Evolutionary conservation across 805 yeast genomes (phyloP), one percentile per base, ranked within the genome.

Genomic region (Limtongozyma cylindracea): DNA sequence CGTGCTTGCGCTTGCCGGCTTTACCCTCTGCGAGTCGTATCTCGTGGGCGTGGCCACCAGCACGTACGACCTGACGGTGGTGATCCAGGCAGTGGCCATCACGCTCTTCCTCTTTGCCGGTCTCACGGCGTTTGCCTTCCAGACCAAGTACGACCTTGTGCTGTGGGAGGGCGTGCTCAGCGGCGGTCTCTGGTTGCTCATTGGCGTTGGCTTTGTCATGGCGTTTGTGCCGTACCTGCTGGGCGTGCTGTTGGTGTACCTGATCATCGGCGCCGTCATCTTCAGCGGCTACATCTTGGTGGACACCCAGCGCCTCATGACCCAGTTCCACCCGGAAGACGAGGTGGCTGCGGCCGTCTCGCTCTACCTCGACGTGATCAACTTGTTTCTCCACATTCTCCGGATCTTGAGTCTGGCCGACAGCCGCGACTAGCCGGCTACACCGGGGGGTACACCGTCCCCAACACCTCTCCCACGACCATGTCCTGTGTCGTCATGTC

Each of bases 291-390:
- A 70, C 37, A 56, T 80, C 26, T 44, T 78, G 22, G 61, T 76
- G 20, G 94, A 78, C 41, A 78, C 92, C 11, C 92, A 78, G 43
- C 40, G 63, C 32, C 61, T 78, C 25, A 57, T 78, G 64, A 65
- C 70, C 37, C 65, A 62, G 25, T 64, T 54, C 32, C 70, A 68
- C 34, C 67, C 78, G 19, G 93, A 78, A 32, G 92, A 80, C 32
- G 92, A 76, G 35, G 58, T 78, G n/a, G 57, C 64, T 18, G 84
- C 91, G 23, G 64, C 84, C 10, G 64, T 80, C 37, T 48, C 62
- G 31, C 54, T 80, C 29, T 78, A 80, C 41, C 55, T 78, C 51
- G 94, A 78, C 39, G 61, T 77, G 21, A 52, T 80, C 44, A 78
- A 78, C 45, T 53, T 78, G 45, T 80, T 78, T 49, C 40, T 78